These are phyloP conservation scores for Cyanidiococcus yangmingshanensis DNA, from an alignment of 23 red algal genomes.

Conservation along the genomic window DNA sequence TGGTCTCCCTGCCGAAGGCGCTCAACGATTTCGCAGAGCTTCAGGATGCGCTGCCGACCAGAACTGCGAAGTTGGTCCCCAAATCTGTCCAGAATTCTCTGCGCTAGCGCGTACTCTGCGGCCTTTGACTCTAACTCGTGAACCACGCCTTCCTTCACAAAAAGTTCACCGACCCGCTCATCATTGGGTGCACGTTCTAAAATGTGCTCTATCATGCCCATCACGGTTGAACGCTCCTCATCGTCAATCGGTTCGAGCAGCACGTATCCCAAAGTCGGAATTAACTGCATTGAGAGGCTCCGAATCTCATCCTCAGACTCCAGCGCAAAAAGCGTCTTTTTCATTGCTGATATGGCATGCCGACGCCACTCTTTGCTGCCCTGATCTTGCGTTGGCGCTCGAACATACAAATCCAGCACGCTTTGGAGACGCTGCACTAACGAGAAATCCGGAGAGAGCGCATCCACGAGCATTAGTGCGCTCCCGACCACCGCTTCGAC, in stretches of 20 bases:
- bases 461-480: conserved; percentile 14
- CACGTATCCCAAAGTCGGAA: background rate
- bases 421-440: background rate
- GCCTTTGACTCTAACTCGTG: conserved; percentile 32
- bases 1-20: conserved; percentile 17
- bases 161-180: background rate
- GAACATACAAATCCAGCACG: background rate
- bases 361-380: background rate
- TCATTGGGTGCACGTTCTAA: background rate
- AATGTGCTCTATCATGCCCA: background rate
- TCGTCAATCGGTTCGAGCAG: conserved; percentile 2
- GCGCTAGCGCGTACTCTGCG: background rate
- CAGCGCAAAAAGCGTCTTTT: background rate
- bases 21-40: conserved; percentile 26
- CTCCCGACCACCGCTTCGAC: background rate
- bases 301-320: background rate
- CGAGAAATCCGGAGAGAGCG: background rate
- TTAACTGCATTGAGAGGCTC: background rate
- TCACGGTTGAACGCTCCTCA: background rate
- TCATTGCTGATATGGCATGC: conserved; percentile 1
- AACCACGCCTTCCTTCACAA: conserved; percentile 59
- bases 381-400: background rate
- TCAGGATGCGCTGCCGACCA: conserved; percentile 23
- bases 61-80: conserved; percentile 19
- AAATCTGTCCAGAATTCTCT: background rate